Conservation (phyloP, 78 protist species). For the Acrasis kona region DNA sequence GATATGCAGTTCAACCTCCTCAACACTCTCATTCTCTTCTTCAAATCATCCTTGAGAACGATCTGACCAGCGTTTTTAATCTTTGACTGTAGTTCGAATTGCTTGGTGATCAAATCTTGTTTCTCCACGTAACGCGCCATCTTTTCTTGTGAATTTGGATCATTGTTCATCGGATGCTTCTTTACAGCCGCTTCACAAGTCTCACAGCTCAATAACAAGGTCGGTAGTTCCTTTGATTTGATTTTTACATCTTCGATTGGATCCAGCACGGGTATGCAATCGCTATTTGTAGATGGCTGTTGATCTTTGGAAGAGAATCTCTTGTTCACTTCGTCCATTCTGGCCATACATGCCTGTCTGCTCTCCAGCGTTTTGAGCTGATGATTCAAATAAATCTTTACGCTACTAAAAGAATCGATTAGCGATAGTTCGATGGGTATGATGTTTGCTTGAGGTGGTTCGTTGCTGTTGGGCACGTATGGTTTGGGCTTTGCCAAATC, state of each 20-base stretch:
- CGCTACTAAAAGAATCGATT: background rate
- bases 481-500: background rate
- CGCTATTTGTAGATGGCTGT: too few species aligned
- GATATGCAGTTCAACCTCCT: constrained; percentile 75
- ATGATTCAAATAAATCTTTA: background rate
- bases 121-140: background rate
- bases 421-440: background rate
- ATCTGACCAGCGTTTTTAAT: constrained; percentile 33
- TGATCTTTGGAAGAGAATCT: constrained; percentile 22
- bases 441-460: background rate
- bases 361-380: background rate
- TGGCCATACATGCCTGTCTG: background rate
- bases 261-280: constrained; percentile 76
- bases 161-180: background rate
- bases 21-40: constrained; percentile 59
- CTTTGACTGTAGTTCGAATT: background rate
- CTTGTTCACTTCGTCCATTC: constrained; percentile 12
- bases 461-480: too few species aligned
- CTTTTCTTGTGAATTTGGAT: constrained; percentile 11
- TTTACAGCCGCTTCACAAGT: background rate
- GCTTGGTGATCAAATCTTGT: background rate
- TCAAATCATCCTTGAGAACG: constrained; percentile 61
- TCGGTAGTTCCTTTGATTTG: background rate
- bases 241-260: constrained; percentile 86
- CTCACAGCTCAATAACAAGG: background rate